Base-by-base conservation (phyloP, 2,329 filamentous ascomycete genomes). In the Aspergillus puulaauensis region DNA sequence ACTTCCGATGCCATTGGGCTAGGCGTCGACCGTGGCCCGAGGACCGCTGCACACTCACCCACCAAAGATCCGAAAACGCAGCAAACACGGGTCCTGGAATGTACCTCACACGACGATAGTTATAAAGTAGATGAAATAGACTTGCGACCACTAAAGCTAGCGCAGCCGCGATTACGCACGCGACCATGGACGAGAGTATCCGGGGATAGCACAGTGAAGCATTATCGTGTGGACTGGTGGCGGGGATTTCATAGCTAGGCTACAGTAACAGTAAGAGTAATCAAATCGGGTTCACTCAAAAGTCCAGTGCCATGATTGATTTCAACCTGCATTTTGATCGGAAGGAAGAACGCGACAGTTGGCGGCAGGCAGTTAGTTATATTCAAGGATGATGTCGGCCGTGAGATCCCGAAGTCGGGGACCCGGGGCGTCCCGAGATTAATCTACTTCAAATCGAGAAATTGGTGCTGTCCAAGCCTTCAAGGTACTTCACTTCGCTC, bases 1-100 rank as follows among this genome's bases (percentile, higher is more conserved):
- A 62, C 35, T 45, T 43, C 39, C 33, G 40, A 44, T 66, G 64
- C 24, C 64, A 52, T 4, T 48, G 19, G 7, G 27, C 41, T 33
- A 67, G 23, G 8, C n/a, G 40, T 33, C 41, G 51, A 27, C 46
- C 52, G 24, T 61, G 60, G 4, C 46, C 23, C 14, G 60, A 15
- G 1, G 54, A 51, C 6, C 24, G 45, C 27, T 45, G 58, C 17
- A 44, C 43, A 35, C 49, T 52, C 4, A 43, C 23, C 31, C 57
- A 40, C 64, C 65, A 66, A 33, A 58, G 23, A 21, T 56, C 51
- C 4, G 57, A 61, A 19, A 64, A 21, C 0, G 52, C 49, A 1
- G 61, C 58, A 19, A 53, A 24, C 7, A 61, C 21, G 12, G 65
- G 64, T 6, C 64, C 63, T 8, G 61, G 61, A 37, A 64, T 52